phyloP scores from a whole-genome alignment of 2,329 filamentous ascomycete genomes.

The Penicillium sp. region DNA sequence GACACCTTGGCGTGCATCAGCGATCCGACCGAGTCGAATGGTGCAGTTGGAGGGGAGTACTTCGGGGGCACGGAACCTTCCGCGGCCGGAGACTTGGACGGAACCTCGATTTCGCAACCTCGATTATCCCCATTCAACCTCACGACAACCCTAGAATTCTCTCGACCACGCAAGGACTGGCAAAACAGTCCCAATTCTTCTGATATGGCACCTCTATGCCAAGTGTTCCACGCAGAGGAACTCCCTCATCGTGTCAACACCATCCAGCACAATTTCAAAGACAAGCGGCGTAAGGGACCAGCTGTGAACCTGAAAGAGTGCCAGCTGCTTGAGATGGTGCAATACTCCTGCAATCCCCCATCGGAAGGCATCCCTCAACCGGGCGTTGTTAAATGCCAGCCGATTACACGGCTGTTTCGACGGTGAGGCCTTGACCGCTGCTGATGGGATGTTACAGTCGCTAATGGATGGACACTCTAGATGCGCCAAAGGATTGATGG shows the following conservation, averaged over 20 bases:
- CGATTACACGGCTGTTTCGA: constrained; percentile 62
- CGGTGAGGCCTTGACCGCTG: constrained; percentile 49
- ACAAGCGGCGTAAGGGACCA: constrained; percentile 56
- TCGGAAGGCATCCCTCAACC: constrained; percentile 47
- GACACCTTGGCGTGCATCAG: not conserved
- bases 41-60: constrained; percentile 1
- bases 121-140: constrained; percentile 2
- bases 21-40: not conserved
- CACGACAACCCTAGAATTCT: not conserved
- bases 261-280: constrained; percentile 47
- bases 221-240: constrained; percentile 56
- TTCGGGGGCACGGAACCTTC: constrained; percentile 8
- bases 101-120: not conserved
- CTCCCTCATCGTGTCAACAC: constrained; percentile 58
- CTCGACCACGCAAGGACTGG: not conserved
- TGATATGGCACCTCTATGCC: constrained; percentile 60
- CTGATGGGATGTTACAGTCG: not conserved
- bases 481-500: constrained; percentile 58
- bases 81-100: not conserved
- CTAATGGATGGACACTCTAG: constrained; percentile 29
- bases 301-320: constrained; percentile 59
- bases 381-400: constrained; percentile 56
- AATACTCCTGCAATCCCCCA: constrained; percentile 64
- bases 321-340: constrained; percentile 61
- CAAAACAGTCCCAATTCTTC: not conserved